Percentiles rank a stretch among this genome's conserved stretches.
Conservation (phyloP, 306 rosid species). For the Heteromeles arbutifolia region DNA sequence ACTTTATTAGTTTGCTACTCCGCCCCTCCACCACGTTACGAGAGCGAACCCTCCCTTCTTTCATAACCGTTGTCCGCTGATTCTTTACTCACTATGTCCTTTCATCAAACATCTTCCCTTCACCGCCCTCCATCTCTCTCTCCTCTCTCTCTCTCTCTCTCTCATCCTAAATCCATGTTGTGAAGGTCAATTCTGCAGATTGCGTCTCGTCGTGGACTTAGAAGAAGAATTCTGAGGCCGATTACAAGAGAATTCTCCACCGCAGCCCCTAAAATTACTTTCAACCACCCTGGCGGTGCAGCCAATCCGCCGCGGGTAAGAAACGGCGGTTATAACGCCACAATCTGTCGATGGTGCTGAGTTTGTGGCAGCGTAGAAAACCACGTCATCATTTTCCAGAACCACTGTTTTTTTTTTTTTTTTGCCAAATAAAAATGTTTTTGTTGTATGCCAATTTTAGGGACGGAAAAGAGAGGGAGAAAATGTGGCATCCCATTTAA, state of each 20-base stretch:
- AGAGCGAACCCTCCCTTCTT: not conserved
- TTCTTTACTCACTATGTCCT: too few relatives aligned
- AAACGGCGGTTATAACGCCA: constrained; percentile 32
- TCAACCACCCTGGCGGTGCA: constrained; percentile 34
- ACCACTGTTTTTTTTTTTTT: too few relatives aligned
- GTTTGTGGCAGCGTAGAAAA: constrained; percentile 54
- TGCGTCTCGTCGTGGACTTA: constrained; percentile 45
- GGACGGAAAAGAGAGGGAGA: too few relatives aligned
- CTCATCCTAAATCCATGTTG: not conserved
- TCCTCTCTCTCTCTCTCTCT: not conserved
- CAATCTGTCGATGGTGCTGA: constrained; percentile 59
- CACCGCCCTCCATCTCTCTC: not conserved
- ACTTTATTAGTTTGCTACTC: too few relatives aligned
- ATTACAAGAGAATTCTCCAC: constrained; percentile 52
- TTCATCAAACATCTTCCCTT: not conserved
- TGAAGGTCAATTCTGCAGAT: constrained; percentile 59
- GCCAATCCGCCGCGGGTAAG: constrained; percentile 32
- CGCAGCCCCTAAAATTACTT: constrained; percentile 27
- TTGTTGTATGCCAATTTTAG: too few relatives aligned
- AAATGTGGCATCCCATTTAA: too few relatives aligned
- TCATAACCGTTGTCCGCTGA: too few relatives aligned
- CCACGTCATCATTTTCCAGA: not conserved
- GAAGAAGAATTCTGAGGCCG: constrained; percentile 42
- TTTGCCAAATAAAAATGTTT: too few relatives aligned
- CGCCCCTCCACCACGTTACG: too few relatives aligned